A percentile compares a stretch with the other conserved stretches of the same genome.
Conservation (phyloP, 1,284 basidiomycete species). For the Stygiomarasmius scandens region DNA sequence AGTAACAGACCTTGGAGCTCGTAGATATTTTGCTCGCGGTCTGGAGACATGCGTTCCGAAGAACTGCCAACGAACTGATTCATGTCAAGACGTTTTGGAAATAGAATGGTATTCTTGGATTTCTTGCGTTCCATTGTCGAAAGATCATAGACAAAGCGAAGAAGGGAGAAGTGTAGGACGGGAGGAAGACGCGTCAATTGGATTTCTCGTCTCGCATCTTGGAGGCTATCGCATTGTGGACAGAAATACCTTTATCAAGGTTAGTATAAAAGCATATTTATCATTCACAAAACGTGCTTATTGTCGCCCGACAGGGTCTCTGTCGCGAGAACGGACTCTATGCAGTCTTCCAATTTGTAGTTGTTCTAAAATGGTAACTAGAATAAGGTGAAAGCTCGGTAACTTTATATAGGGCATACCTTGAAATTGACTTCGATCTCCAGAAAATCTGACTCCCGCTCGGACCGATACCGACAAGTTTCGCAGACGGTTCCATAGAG, state of each 20-base stretch:
- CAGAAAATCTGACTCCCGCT: slow-evolving; percentile 70
- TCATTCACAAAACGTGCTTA: slow-evolving; percentile 45
- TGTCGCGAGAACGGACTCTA: slow-evolving; percentile 60
- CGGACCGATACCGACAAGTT: slow-evolving; percentile 68
- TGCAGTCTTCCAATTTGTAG: slow-evolving; percentile 70
- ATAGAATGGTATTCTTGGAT: slow-evolving; percentile 75
- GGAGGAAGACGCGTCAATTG: slow-evolving; percentile 75
- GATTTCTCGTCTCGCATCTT: slow-evolving; percentile 78
- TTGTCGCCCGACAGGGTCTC: slow-evolving; percentile 84
- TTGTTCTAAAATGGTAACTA: slow-evolving; percentile 55
- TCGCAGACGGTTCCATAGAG: slow-evolving; percentile 80
- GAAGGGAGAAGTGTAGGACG: slow-evolving; percentile 84
- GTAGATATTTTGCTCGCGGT: slow-evolving; percentile 50
- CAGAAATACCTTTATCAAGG: slow-evolving; percentile 69
- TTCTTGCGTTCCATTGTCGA: slow-evolving; percentile 79
- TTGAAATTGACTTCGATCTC: slow-evolving; percentile 86
- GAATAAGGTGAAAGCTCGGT: neutral
- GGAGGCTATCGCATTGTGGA: slow-evolving; percentile 66
- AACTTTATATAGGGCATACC: slow-evolving; percentile 43
- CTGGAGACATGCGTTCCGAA: slow-evolving; percentile 12
- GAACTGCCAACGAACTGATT: slow-evolving; percentile 50
- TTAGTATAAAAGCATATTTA: neutral
- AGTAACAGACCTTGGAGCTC: slow-evolving; percentile 81
- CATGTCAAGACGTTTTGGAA: slow-evolving; percentile 80
- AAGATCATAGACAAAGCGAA: slow-evolving; percentile 89